Percentiles rank a stretch among this genome's conserved stretches.
phyloP scores from a whole-genome alignment of 345 rosid genomes.

The Hibiscus syriacus region DNA sequence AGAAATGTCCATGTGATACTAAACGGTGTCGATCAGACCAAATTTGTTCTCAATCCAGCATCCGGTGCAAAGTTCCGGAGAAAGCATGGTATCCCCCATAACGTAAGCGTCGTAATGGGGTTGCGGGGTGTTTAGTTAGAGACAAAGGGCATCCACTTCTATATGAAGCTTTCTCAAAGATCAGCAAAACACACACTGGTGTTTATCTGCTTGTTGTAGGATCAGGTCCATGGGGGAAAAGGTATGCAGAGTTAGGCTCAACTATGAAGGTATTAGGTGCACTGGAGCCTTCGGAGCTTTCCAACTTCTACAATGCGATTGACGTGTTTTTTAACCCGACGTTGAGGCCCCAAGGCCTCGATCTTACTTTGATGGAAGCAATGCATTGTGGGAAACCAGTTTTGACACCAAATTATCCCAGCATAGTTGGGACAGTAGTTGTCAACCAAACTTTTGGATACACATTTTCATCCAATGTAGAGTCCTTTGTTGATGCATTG shows the following conservation, averaged over 20 bases:
- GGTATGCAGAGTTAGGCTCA: slow-evolving; percentile 47
- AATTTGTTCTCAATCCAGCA: slow-evolving; percentile 32
- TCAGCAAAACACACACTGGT: slow-evolving; percentile 26
- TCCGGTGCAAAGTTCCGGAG: slow-evolving; percentile 33
- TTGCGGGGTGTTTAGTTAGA: slow-evolving; percentile 63
- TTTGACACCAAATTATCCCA: slow-evolving; percentile 57
- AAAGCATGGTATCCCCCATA: slow-evolving; percentile 33
- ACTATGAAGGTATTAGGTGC: slow-evolving; percentile 53
- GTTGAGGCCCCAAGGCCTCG: slow-evolving; percentile 63
- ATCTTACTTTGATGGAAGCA: slow-evolving; percentile 60
- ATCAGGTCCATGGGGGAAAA: slow-evolving; percentile 65
- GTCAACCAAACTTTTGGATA: slow-evolving; percentile 45
- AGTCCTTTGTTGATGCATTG: slow-evolving; percentile 50
- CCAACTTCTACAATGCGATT: slow-evolving; percentile 52
- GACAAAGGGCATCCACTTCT: slow-evolving; percentile 77
- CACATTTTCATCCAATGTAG: slow-evolving; percentile 62
- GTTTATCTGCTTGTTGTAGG: slow-evolving; percentile 58
- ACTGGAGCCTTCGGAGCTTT: slow-evolving; percentile 40
- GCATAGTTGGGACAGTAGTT: slow-evolving; percentile 60
- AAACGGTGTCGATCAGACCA: slow-evolving; percentile 60
- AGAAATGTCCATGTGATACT: slow-evolving; percentile 60
- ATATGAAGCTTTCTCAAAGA: slow-evolving; percentile 42
- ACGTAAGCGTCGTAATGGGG: slow-evolving; percentile 44
- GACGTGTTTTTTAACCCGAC: slow-evolving; percentile 75
- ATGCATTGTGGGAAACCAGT: slow-evolving; percentile 74